Percentiles rank a stretch among this genome's conserved stretches.
Conservation (phyloP, 306 rosid species). For the Lathyrus aphaca region DNA sequence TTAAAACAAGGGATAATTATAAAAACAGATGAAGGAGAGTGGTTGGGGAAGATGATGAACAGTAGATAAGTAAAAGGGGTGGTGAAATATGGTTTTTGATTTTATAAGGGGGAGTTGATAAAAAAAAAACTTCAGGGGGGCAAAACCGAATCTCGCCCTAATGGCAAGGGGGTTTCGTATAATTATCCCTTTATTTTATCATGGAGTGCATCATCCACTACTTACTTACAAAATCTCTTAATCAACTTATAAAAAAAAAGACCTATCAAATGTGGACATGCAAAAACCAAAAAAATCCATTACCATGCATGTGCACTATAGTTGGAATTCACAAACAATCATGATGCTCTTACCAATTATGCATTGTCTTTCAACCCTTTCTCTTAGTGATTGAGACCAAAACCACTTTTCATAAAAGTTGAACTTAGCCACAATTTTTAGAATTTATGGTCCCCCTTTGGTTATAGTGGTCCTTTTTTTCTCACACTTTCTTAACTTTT, state of each 20-base stretch:
- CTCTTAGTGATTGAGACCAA: constrained; percentile 57
- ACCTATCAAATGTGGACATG: constrained; percentile 33
- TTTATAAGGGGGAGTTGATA: too few species aligned
- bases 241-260: constrained; percentile 1
- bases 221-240: too few species aligned
- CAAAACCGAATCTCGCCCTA: too few species aligned
- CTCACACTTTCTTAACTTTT: constrained; percentile 16
- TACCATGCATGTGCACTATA: constrained; percentile 47
- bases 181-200: too few species aligned
- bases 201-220: too few species aligned
- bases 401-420: constrained; percentile 60
- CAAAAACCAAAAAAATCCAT: neutral
- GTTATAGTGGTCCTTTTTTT: constrained; percentile 54
- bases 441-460: constrained; percentile 47
- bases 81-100: too few species aligned
- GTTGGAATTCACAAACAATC: constrained; percentile 49
- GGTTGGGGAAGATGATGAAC: too few species aligned
- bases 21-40: too few species aligned
- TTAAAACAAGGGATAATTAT: too few species aligned
- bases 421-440: constrained; percentile 49
- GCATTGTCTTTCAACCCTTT: constrained; percentile 46
- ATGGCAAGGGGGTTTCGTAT: too few species aligned
- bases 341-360: constrained; percentile 48
- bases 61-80: too few species aligned
- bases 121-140: too few species aligned